Conservation (phyloP, 2,329 filamentous ascomycete species). For the Chaetomiaceae sp. region DNA sequence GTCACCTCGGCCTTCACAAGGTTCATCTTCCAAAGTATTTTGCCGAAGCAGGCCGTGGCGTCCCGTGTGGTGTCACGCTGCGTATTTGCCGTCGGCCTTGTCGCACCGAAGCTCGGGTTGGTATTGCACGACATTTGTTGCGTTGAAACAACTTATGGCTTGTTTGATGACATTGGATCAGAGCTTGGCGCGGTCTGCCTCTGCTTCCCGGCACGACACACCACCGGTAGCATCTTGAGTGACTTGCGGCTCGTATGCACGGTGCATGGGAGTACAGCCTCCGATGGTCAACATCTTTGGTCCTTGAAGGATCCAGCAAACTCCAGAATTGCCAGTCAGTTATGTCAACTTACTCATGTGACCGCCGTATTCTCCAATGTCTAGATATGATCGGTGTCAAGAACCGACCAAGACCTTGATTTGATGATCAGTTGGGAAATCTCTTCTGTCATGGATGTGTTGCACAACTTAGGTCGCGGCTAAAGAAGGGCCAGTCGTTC, state of each 20-base stretch:
- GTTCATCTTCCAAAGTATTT: neutral
- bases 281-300: neutral
- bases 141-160: neutral
- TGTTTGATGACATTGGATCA: neutral
- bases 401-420: neutral
- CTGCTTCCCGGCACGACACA: neutral
- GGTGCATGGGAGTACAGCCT: too few relatives aligned
- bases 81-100: neutral
- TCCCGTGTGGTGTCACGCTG: neutral
- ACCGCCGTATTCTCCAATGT: neutral
- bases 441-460: neutral
- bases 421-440: neutral
- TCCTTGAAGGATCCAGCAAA: too few relatives aligned
- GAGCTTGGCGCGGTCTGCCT: slow-evolving; percentile 1
- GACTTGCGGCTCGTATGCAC: neutral
- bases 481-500: neutral
- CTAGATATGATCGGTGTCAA: neutral
- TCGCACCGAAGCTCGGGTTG: neutral
- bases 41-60: slow-evolving; percentile 7
- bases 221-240: neutral
- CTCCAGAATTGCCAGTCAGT: neutral
- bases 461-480: neutral
- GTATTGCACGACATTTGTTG: neutral
- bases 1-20: neutral
- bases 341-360: neutral